Evolutionary conservation across 1,284 basidiomycete genomes (phyloP).

Genomic region (Stereum hirsutum): DNA sequence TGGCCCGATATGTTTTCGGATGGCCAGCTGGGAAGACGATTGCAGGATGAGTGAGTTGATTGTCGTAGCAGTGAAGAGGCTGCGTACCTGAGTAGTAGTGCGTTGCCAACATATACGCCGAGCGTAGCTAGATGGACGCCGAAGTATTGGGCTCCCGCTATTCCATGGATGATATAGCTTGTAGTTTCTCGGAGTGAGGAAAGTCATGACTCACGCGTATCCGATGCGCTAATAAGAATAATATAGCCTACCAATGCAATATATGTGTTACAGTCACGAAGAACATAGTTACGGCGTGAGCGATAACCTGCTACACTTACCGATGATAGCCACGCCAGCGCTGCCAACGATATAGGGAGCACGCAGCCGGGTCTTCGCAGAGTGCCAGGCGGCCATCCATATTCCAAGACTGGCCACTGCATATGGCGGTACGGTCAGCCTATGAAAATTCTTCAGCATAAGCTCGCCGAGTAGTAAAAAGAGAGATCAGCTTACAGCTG

Average conservation of each 20-base stretch:
- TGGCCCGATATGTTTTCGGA: slow-evolving; percentile 67
- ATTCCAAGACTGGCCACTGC: slow-evolving; percentile 40
- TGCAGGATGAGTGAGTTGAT: slow-evolving; percentile 6
- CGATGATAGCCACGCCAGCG: slow-evolving; percentile 45
- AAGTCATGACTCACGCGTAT: slow-evolving; percentile 28
- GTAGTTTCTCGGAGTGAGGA: neutral
- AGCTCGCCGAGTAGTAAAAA: neutral
- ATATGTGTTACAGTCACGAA: neutral
- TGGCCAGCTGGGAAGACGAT: slow-evolving; percentile 46
- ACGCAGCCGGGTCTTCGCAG: slow-evolving; percentile 34
- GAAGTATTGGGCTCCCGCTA: slow-evolving; percentile 48
- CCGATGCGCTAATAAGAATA: slow-evolving; percentile 44
- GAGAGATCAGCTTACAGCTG: slow-evolving; percentile 33
- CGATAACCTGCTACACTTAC: slow-evolving; percentile 21
- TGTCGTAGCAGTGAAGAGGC: neutral
- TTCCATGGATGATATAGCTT: slow-evolving; percentile 5
- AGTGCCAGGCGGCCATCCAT: slow-evolving; percentile 39
- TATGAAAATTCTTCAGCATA: too few relatives aligned
- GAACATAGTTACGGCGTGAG: neutral
- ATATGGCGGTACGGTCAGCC: slow-evolving; percentile 54
- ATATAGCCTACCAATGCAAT: slow-evolving; percentile 39
- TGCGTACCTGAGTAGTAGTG: slow-evolving; percentile 40
- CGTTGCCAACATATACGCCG: slow-evolving; percentile 55
- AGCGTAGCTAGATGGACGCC: slow-evolving; percentile 52
- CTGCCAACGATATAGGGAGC: slow-evolving; percentile 51